phyloP scores from a whole-genome alignment of 805 yeast genomes.

The Wickerhamomyces queroliae region DNA sequence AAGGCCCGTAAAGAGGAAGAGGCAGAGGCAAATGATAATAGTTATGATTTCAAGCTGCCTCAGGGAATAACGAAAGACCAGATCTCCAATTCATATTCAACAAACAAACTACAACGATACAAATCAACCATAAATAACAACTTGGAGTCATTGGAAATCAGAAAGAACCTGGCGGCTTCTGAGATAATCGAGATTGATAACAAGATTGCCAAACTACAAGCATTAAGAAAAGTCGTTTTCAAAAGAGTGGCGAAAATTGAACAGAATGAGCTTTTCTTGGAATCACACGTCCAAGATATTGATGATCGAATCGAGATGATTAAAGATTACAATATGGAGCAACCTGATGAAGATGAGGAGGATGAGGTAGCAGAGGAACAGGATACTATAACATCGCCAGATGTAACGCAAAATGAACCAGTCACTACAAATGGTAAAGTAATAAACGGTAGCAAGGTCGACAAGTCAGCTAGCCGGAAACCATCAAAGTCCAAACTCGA shows the following conservation, averaged over 20 bases:
- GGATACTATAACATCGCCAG: conserved; percentile 2
- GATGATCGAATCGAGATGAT: conserved; percentile 38
- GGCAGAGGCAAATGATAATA: conserved; percentile 12
- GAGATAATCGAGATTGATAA: conserved; percentile 62
- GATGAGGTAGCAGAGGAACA: conserved; percentile 4
- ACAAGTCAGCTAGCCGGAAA: no score
- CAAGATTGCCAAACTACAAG: conserved; percentile 45
- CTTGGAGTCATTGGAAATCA: conserved; percentile 51
- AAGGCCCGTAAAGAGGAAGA: conserved; percentile 17
- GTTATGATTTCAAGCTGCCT: conserved; percentile 26
- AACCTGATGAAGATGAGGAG: conserved; percentile 19
- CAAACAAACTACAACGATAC: conserved; percentile 30
- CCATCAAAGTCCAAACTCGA: no score
- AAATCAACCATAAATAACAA: conserved; percentile 36
- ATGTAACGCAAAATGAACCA: conserved; percentile 12
- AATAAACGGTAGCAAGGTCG: no score
- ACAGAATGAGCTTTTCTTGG: conserved; percentile 51
- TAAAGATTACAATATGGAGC: conserved; percentile 31
- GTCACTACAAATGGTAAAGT: no score
- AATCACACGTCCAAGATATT: conserved; percentile 38
- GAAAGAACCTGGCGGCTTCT: conserved; percentile 57
- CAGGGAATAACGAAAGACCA: conserved; percentile 34
- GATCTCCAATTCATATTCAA: conserved; percentile 36
- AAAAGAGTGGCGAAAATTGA: conserved; percentile 56
- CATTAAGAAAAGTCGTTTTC: conserved; percentile 47